phyloP scores from a whole-genome alignment of 2,329 filamentous ascomycete genomes.

The Beauveria sp. region DNA sequence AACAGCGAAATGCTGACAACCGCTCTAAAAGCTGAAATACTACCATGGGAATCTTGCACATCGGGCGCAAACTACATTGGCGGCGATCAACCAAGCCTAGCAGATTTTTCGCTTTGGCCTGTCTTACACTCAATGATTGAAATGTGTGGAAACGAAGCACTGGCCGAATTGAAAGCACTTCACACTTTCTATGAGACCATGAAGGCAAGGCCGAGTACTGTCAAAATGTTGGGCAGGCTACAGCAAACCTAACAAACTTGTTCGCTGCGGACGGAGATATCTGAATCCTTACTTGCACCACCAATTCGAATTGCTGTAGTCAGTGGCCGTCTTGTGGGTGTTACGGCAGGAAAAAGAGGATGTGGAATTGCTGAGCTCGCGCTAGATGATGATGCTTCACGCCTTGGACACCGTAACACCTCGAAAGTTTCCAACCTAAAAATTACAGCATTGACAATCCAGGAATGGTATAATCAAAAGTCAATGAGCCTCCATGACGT shows the following conservation, averaged over 20 bases:
- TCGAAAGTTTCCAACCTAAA: background rate
- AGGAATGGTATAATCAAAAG: background rate
- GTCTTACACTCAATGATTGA: slow-evolving; percentile 40
- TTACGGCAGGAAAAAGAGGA: background rate
- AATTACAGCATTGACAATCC: background rate
- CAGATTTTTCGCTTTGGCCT: slow-evolving; percentile 53
- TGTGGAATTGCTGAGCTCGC: background rate
- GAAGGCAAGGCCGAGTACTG: slow-evolving; percentile 16
- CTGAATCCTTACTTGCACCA: background rate
- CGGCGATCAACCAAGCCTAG: slow-evolving; percentile 33
- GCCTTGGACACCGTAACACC: slow-evolving; percentile 2
- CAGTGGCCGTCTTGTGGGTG: background rate
- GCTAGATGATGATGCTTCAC: background rate
- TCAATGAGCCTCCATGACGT: background rate
- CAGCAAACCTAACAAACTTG: background rate
- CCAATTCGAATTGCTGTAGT: background rate
- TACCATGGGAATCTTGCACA: slow-evolving; percentile 33
- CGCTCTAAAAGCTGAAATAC: slow-evolving; percentile 26
- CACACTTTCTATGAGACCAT: slow-evolving; percentile 31
- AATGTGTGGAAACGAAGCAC: slow-evolving; percentile 23
- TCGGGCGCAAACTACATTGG: slow-evolving; percentile 35
- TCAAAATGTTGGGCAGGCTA: slow-evolving; percentile 15
- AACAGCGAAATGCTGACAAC: slow-evolving; percentile 13
- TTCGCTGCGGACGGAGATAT: background rate
- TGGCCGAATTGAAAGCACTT: slow-evolving; percentile 26